Base-by-base conservation (phyloP, 2,329 filamentous ascomycete genomes). In the Nemania abortiva region DNA sequence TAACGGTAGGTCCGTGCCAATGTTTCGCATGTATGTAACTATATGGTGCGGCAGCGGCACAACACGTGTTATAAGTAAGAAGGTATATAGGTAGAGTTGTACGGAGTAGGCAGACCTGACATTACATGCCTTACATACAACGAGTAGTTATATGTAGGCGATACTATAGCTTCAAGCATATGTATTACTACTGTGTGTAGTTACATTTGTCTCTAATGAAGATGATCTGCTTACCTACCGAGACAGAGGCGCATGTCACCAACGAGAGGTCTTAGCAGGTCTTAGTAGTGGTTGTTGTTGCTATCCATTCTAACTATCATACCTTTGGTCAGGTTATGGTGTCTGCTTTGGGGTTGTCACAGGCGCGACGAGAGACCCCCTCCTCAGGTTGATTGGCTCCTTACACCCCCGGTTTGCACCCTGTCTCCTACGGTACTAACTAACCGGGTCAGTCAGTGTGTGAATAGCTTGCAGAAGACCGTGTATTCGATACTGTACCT, bases 11-110 rank as follows among this genome's bases (percentile, higher is more conserved):
- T 66, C 58, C 60, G 67, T 69, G 67, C 63, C 47, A 50, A 15
- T 50, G 29, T 66, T 69, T 69, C 63, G 67, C 63, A 66, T 66
- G 63, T 62, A 47, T 53, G 50, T 31, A 53, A 53, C 50, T 42
- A 24, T 53, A 53, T 65, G 53, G 49, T 45, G 56, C 50, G 63
- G 63, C 54, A 66, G 54, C 63, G 42, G 63, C 63, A 59, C 31
- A 59, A 66, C 63, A 66, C 56, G 61, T 68, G 66, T 62, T 67
- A 61, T 60, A 52, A 42, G 39, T 42, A 11, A 42, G 39, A 37
- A 37, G 39, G 15, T 42, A 18, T 42, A 42, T 20, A 49, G 47
- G n/a, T 27, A 27, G 24, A 27, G 24, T 27, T 27, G n/a, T n/a
- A n/a, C n/a, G 5, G 24, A 27, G 24, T 27, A 27, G 24, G 5